phyloP scores from a whole-genome alignment of 306 rosid species.

The Casuarina equisetifolia region DNA sequence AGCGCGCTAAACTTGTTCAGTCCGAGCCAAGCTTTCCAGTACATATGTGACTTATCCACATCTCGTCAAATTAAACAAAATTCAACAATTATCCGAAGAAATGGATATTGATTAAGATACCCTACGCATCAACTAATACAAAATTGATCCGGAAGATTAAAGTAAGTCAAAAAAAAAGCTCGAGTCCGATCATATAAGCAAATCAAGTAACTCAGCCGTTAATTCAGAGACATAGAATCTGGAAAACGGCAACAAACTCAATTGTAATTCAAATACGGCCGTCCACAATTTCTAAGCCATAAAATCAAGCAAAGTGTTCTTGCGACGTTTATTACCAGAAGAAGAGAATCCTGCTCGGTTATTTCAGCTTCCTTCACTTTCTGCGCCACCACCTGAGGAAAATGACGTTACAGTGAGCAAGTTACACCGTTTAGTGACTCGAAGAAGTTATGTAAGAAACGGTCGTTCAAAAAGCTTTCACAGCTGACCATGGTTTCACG shows the following conservation, averaged over 20 bases:
- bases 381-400: constrained; percentile 82
- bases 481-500: constrained; percentile 52
- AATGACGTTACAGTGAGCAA: neutral
- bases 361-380: constrained; percentile 86
- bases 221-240: neutral
- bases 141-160: neutral
- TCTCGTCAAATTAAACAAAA: neutral
- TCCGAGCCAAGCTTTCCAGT: neutral
- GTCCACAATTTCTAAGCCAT: neutral
- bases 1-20: neutral
- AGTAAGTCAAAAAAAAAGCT: neutral
- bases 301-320: neutral
- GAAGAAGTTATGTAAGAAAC: constrained; percentile 9
- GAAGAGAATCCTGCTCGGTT: constrained; percentile 95
- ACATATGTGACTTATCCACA: neutral
- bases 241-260: constrained; percentile 5
- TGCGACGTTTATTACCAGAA: constrained; percentile 54
- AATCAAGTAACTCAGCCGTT: neutral
- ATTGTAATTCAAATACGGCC: neutral
- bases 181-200: neutral
- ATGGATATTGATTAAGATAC: neutral
- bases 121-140: neutral
- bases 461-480: constrained; percentile 3
- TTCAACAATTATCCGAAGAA: neutral
- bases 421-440: constrained; percentile 9